Evolutionary conservation across 768 basidiomycete genomes (phyloP).

Genomic region (Boletus subparvulus): DNA sequence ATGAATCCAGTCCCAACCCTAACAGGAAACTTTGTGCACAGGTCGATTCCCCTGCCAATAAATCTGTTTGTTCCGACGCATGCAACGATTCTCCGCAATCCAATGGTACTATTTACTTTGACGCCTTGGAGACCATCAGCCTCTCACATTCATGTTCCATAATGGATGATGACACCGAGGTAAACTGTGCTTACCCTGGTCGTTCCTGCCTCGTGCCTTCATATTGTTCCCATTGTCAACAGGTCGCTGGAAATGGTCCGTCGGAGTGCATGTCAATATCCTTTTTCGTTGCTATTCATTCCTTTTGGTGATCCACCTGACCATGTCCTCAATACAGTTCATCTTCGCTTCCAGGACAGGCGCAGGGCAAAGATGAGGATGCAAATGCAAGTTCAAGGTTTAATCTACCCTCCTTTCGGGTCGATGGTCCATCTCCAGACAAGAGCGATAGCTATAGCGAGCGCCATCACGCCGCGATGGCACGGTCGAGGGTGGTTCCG

Average conservation of each 20-base stretch:
- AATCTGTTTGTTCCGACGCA: conserved; percentile 1
- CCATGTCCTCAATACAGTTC: conserved; percentile 6
- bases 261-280: conserved; percentile 13
- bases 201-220: background rate
- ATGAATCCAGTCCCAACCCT: conserved; percentile 1
- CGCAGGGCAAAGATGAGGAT: background rate
- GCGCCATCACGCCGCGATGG: background rate
- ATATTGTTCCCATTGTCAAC: background rate
- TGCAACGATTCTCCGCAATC: conserved; percentile 8
- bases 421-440: conserved; percentile 17
- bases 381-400: conserved; percentile 15
- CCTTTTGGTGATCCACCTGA: conserved; percentile 13
- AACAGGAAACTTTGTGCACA: conserved; percentile 7
- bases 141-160: conserved; percentile 2
- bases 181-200: conserved; percentile 2
- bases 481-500: conserved; percentile 3
- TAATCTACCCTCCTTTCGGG: conserved; percentile 18
- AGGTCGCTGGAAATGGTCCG: conserved; percentile 10
- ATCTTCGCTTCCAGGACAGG: conserved; percentile 6
- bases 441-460: background rate
- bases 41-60: conserved; percentile 1
- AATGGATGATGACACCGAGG: conserved; percentile 8
- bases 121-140: conserved; percentile 19
- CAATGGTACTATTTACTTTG: conserved; percentile 25
- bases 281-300: conserved; percentile 11